Base-by-base conservation (phyloP, 768 basidiomycete species). In the Collybia sp. region DNA sequence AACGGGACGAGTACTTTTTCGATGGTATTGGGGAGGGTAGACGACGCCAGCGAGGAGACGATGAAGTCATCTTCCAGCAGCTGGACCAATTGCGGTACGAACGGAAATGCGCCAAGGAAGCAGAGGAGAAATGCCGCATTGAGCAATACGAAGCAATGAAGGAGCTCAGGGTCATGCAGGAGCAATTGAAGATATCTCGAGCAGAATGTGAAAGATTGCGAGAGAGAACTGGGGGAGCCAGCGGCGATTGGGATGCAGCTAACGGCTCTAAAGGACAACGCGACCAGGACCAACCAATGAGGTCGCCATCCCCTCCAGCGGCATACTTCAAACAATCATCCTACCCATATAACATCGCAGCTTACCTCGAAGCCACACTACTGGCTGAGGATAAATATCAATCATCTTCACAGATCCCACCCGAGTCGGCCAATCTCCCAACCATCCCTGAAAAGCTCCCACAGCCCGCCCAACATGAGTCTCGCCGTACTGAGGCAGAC, bases 11-110 rank as follows among this genome's bases (percentile, higher is more conserved):
- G 11, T 52, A 62, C 47, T 68, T 62, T 54, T 64, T 53, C 56
- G 72, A 70, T 51, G 71, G 71, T 12, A 11, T 72, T 39, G 48
- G 54, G 19, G 71, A 72, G 46, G 71, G 71, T 43, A 52, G 64
- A 6, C 67, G 70, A 16, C 69, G 63, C 36, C 70, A 72, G 38
- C 67, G 66, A 47, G 62, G 63, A 40, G 67, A 72, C 37, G 63
- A 69, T 33, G 58, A 63, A 31, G 62, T 61, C 25, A 58, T 65
- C 10, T 51, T 61, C 30, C 63, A 70, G 42, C 59, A 59, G 12
- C 36, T 54, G 10, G 71, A 72, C 41, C 61, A 52, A 34, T 60
- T 57, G 45, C 65, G 60, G 38, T 48, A 55, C 40, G 68, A 71
- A 58, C 63, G 66, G 44, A 63, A 61, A 42, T 66, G 66, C 32